Base-by-base conservation (phyloP, 31 red algal genomes). In the Endocladia muricata region DNA sequence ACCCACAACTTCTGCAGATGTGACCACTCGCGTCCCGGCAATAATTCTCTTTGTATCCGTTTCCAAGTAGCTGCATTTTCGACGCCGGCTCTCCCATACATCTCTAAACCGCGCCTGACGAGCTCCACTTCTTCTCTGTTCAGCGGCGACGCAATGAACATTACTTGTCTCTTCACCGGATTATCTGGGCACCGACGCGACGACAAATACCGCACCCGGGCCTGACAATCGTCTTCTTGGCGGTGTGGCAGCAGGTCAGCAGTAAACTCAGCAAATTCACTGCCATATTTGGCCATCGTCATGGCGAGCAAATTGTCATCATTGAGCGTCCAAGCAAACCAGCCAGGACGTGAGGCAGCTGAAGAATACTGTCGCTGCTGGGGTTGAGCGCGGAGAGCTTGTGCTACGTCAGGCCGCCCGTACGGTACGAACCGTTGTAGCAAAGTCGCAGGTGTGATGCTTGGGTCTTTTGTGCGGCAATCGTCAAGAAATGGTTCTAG, bases 211-310 rank as follows among this genome's bases (percentile, higher is more conserved):
- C 72, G 37, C 49, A 83, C 78, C 29, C 87, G 57, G n/a, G 62
- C 55, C 26, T 77, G 61, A 44, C 87, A 90, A 37, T 90, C 87
- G 1, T 83, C 87, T 7, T 68, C 72, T 28, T 42, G 19, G 37
- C 87, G 69, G 72, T 90, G 87, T n/a, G 87, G 87, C 17, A 90
- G 52, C 55, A 90, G 47, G 31, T 90, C 87, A 8, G 77, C 60
- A 8, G 71, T 59, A 51, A 54, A 70, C 33, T 82, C 78, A 3
- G 34, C 78, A 21, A 82, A 25, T 21, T 90, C 87, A 13, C 78
- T 37, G 25, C 78, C 78, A 34, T 90, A 83, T 57, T 78, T 76
- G 1, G 71, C 70, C n/a, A 90, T 83, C 41, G 77, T 90, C 44
- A 90, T 59, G 0, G 87, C 87, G 2, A 90, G 52, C 3, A 90